Base-by-base conservation (phyloP, 2,329 filamentous ascomycete species). In the Exophiala oligosperma region DNA sequence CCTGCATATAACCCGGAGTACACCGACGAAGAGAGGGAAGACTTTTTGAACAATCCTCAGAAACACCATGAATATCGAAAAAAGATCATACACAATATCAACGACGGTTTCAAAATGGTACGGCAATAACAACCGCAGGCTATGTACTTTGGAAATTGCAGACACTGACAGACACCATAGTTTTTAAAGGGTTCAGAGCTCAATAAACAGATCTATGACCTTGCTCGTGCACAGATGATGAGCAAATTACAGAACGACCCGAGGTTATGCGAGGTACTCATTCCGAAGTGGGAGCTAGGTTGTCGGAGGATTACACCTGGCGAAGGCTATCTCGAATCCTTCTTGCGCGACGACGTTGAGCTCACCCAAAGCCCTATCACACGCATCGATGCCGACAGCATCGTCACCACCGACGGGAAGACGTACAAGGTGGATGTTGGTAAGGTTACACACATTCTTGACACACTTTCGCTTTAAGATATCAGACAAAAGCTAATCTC, bases 301-400 rank as follows among this genome's bases (percentile, higher is more conserved):
- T 82, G 79, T 55, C 71, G 78, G 9, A 71, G 79, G 1, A 62
- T 79, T 11, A 81, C 80, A 0, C 81, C 80, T 0, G 79, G 79
- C 0, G 57, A 66, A 11, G 68, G 68, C 4, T 71, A 70, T 44
- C 59, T 71, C 3, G 86, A 70, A 68, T 83, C 84, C 0, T 74
- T 89, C 21, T 76, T 78, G 0, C 77, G 83, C 60, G 77, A 81
- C 2, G 87, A 89, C 50, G 84, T 88, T 11, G 76, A 79, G 12
- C 85, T 83, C 61, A 83, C 87, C 63, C 77, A 76, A 24, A 79
- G 77, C 0, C 77, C 71, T 0, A 88, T 88, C 0, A 88, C 88
- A 17, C 74, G 78, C 0, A 83, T 90, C 60, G 86, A 82, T 0
- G 72, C 75, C 0, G 84, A 14, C 35, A 37, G 84, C 21, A 53